These are phyloP conservation scores for Heimioporus sp. DNA, from an alignment of 768 basidiomycete species.

Conservation along the genomic window DNA sequence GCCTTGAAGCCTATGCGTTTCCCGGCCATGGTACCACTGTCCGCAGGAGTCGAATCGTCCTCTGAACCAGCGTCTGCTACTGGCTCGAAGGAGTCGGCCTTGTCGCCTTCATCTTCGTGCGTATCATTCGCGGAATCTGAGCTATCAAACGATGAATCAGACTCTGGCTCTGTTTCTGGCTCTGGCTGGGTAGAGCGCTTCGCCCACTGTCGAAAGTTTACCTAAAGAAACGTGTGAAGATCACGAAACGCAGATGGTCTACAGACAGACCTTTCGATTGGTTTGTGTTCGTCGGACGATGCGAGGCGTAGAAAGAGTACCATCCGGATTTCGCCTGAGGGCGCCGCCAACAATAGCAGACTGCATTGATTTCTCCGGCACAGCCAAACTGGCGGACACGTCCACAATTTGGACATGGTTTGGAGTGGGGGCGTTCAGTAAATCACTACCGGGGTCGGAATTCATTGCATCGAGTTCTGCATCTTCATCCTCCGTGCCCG, in stretches of 20 bases:
- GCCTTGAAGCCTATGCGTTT: constrained; percentile 72
- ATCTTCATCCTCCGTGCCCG: constrained; percentile 34
- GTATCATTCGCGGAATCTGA: constrained; percentile 73
- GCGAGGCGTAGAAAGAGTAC: constrained; percentile 49
- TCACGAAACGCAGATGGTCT: background rate
- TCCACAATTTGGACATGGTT: constrained; percentile 16
- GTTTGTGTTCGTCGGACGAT: constrained; percentile 44
- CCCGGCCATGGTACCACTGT: constrained; percentile 19
- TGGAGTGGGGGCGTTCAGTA: background rate
- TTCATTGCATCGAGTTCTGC: constrained; percentile 33
- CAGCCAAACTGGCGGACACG: constrained; percentile 6
- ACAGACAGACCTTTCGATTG: constrained; percentile 41
- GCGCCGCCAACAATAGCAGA: constrained; percentile 54
- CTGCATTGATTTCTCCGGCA: constrained; percentile 12
- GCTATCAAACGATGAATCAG: constrained; percentile 72
- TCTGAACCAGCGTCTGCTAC: constrained; percentile 20
- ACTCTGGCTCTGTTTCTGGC: constrained; percentile 35
- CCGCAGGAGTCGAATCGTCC: constrained; percentile 15
- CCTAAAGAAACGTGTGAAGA: constrained; percentile 23
- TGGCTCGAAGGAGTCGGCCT: constrained; percentile 9
- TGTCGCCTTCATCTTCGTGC: constrained; percentile 24
- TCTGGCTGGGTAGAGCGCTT: constrained; percentile 27
- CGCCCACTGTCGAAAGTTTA: constrained; percentile 53
- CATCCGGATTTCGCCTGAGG: constrained; percentile 64
- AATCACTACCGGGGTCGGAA: constrained; percentile 17